Evolutionary conservation across 257 asterid species (phyloP).

Genomic region (Capsicum baccatum): DNA sequence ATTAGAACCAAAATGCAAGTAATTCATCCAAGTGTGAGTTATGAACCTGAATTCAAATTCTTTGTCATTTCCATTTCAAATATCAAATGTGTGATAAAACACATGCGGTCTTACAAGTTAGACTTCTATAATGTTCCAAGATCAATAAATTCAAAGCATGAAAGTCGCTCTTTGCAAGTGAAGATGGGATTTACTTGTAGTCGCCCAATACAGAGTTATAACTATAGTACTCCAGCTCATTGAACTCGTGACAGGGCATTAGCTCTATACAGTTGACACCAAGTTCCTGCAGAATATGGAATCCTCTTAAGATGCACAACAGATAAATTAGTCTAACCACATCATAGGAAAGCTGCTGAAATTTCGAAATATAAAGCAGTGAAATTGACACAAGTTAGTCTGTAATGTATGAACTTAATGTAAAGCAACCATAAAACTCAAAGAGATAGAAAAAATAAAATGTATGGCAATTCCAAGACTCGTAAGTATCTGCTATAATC

Average conservation of each 20-base stretch:
- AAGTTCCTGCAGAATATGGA: conserved; percentile 67
- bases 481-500: neutral
- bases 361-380: neutral
- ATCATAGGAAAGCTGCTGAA: neutral
- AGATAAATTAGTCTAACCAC: neutral
- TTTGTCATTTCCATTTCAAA: neutral
- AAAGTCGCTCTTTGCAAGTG: conserved; percentile 22
- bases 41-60: neutral
- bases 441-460: neutral
- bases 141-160: conserved; percentile 4
- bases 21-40: conserved; percentile 11
- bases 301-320: conserved; percentile 5
- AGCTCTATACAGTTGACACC: conserved; percentile 98
- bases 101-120: neutral
- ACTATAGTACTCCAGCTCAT: conserved; percentile 93
- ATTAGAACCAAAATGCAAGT: neutral
- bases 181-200: conserved; percentile 61
- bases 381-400: neutral
- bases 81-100: neutral
- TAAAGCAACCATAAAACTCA: neutral
- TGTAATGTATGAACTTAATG: neutral
- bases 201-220: conserved; percentile 90
- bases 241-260: conserved; percentile 99
- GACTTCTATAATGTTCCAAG: neutral
- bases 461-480: neutral